Evolutionary conservation across 1,284 basidiomycete species (phyloP), one percentile per base, ranked within the genome.

Genomic region (Abortiporus biennis): DNA sequence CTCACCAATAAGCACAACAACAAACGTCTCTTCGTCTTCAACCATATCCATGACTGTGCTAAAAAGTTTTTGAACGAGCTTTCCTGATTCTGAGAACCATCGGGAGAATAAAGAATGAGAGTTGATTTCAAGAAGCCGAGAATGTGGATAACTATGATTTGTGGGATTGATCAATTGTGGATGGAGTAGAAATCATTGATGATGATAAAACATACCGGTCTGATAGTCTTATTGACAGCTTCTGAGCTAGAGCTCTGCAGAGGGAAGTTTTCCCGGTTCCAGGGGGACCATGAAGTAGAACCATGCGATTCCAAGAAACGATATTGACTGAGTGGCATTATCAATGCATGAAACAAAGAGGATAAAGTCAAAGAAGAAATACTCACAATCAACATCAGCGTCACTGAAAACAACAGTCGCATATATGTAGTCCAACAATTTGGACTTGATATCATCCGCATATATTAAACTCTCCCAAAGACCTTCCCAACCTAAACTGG

Each of bases 41-140:
- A 80, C 77, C 65, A 98, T 77, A 52, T 94, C 91, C 37, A 77
- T 86, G 36, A 99, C 91, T 45, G 79, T 87, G 38, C 77, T 80
- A 58, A 99, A 99, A 13, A 99, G 71, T 43, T 87, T 79, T 57
- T 99, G 94, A 0, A 99, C 96, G 12, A 99, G 80, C 65, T 99
- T 99, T 21, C 96, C 96, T 1, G 92, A 95, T 59, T 99, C 96
- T 1, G 92, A 96, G 66, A 99, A 99, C 93, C 93, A 96, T 51
- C 92, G 87, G 5, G 90, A 93, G 61, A 97, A 96, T 4, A 96
- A 71, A 1, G 92, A 96, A 65, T 97, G 93, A 0, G 93, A 93
- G 58, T 99, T 99, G 62, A 99, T 97, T 62, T 99, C 96, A 36
- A 99, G 78, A 2, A 99, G 69, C 43, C 89, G 85, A 21, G 91